A percentile compares a stretch with the other conserved stretches of the same genome.
Evolutionary conservation across 228 moss, liverwort and hornwort genomes (phyloP).

Genomic region (Sphagnum fallax): DNA sequence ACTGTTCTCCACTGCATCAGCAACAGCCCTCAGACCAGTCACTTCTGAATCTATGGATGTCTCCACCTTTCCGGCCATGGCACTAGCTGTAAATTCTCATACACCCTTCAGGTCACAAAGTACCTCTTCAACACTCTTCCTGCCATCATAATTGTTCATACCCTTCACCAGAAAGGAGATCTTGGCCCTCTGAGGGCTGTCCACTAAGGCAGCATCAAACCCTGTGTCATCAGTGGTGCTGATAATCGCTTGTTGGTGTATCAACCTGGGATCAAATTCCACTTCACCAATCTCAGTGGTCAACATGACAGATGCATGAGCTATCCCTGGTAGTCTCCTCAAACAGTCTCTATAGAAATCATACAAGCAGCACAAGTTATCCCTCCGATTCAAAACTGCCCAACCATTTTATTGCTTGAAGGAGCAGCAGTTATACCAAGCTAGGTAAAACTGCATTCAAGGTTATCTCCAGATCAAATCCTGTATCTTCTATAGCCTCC

Average conservation of each 20-base stretch:
- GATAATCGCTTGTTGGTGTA: slow-evolving; percentile 55
- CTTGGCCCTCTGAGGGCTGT: slow-evolving; percentile 61
- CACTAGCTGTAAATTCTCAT: slow-evolving; percentile 39
- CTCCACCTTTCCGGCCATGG: slow-evolving; percentile 39
- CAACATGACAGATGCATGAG: slow-evolving; percentile 66
- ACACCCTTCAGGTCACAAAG: slow-evolving; percentile 51
- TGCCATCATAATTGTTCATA: slow-evolving; percentile 35
- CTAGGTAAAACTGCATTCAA: slow-evolving; percentile 4
- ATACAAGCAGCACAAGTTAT: slow-evolving; percentile 93
- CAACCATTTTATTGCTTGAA: slow-evolving; percentile 19
- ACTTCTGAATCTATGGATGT: slow-evolving; percentile 76
- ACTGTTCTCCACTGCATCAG: slow-evolving; percentile 54
- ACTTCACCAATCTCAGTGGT: slow-evolving; percentile 74
- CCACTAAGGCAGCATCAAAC: slow-evolving; percentile 73
- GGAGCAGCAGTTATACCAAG: slow-evolving; percentile 2
- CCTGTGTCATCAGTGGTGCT: slow-evolving; percentile 78
- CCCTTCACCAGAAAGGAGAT: slow-evolving; percentile 54
- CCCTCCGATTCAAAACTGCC: slow-evolving; percentile 77
- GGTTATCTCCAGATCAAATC: slow-evolving; percentile 74
- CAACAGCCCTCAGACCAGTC: slow-evolving; percentile 59
- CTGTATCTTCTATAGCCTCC: slow-evolving; percentile 86
- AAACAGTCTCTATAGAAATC: slow-evolving; percentile 71
- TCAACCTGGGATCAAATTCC: slow-evolving; percentile 56
- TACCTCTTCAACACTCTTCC: slow-evolving; percentile 32
- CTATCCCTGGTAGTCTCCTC: slow-evolving; percentile 44